These are phyloP conservation scores for Exsudoporus frostii DNA, from an alignment of 768 basidiomycete genomes.

Conservation along the genomic window DNA sequence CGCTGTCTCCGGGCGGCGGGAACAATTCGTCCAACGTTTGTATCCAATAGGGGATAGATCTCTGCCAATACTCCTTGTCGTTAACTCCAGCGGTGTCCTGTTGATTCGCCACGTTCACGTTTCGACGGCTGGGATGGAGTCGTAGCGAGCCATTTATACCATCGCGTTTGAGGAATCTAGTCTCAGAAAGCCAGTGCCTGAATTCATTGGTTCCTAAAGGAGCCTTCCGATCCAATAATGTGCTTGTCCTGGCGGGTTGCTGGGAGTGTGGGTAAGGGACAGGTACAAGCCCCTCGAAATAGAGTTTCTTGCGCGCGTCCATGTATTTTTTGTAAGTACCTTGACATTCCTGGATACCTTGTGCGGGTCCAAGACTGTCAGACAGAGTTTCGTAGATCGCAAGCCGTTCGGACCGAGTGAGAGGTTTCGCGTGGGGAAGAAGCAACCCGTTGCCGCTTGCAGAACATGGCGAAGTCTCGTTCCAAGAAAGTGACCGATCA, in stretches of 20 bases:
- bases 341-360: constrained; percentile 47
- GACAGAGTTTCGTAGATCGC: constrained; percentile 52
- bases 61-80: constrained; percentile 7
- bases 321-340: constrained; percentile 53
- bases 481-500: constrained; percentile 12
- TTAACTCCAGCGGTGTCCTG: constrained; percentile 1
- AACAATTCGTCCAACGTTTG: constrained; percentile 29
- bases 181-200: constrained; percentile 32
- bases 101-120: constrained; percentile 10
- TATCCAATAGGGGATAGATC: constrained; percentile 5
- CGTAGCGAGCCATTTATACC: constrained; percentile 13
- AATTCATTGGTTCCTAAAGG: constrained; percentile 25
- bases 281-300: constrained; percentile 42
- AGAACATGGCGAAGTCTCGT: constrained; percentile 19
- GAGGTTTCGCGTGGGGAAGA: constrained; percentile 25
- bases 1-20: constrained; percentile 9
- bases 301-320: constrained; percentile 44
- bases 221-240: constrained; percentile 11
- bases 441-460: constrained; percentile 13
- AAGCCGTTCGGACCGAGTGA: constrained; percentile 45
- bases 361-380: constrained; percentile 43
- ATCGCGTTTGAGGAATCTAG: constrained; percentile 23
- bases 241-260: constrained; percentile 8
- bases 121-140: constrained; percentile 9
- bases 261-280: constrained; percentile 15